Percentiles rank a stretch among this genome's conserved stretches.
Conservation (phyloP, 345 rosid genomes). For the Hirschfeldia incana region DNA sequence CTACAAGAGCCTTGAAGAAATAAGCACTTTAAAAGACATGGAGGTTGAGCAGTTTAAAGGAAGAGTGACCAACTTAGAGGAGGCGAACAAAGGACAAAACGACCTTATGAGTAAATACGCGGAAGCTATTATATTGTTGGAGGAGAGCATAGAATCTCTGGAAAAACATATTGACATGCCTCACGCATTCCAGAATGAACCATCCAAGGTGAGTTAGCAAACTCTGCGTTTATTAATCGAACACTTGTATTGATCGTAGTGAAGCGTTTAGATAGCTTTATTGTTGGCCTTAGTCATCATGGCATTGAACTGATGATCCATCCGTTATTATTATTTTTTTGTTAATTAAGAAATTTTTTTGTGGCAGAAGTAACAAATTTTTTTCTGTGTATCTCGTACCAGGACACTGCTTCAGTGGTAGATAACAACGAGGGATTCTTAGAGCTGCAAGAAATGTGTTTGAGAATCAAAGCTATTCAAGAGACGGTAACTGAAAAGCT, state of each 20-base stretch:
- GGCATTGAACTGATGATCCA: background rate
- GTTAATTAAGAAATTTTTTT: background rate
- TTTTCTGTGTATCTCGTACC: conserved; percentile 28
- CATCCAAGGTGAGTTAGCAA: conserved; percentile 50
- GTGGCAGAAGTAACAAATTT: background rate
- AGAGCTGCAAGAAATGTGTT: conserved; percentile 57
- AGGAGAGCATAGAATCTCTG: conserved; percentile 59
- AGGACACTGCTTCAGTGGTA: conserved; percentile 43
- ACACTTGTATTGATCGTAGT: background rate
- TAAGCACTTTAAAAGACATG: conserved; percentile 42
- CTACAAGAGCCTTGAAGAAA: conserved; percentile 45
- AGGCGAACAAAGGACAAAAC: conserved; percentile 56
- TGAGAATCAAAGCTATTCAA: conserved; percentile 67
- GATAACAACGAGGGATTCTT: conserved; percentile 33
- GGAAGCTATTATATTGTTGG: conserved; percentile 59
- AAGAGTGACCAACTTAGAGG: conserved; percentile 56
- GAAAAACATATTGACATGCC: conserved; percentile 51
- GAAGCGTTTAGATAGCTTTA: conserved; percentile 21
- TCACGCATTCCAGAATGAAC: conserved; percentile 38
- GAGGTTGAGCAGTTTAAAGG: conserved; percentile 63
- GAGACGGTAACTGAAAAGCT: conserved; percentile 55
- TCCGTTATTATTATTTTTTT: background rate
- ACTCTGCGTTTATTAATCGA: background rate
- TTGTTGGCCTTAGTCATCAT: background rate
- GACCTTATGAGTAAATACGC: conserved; percentile 53